These are phyloP conservation scores for Diplotaxis tenuifolia DNA, from an alignment of 345 rosid genomes.

Conservation along the genomic window DNA sequence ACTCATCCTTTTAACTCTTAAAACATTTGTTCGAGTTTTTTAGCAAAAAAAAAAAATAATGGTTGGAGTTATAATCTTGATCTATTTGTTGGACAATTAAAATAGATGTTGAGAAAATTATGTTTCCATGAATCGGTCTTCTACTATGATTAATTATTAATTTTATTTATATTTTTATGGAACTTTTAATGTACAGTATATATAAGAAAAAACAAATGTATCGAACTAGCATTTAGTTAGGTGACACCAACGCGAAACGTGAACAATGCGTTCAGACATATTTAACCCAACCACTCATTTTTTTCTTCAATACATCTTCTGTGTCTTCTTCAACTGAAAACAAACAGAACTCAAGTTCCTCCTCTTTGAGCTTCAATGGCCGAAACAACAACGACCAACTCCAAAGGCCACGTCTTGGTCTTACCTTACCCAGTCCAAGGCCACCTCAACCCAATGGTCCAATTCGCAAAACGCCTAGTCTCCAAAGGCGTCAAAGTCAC, in stretches of 20 bases:
- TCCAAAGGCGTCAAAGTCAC: constrained; percentile 67
- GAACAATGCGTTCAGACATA: constrained; percentile 15
- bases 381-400: neutral
- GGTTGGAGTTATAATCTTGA: no score
- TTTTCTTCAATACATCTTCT: neutral
- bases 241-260: constrained; percentile 37
- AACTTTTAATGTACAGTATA: neutral
- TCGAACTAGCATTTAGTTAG: neutral
- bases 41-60: no score
- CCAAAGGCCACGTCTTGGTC: constrained; percentile 48
- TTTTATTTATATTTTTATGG: neutral
- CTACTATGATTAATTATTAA: no score
- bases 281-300: no score
- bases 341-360: neutral
- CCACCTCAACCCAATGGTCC: constrained; percentile 77
- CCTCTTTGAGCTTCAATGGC: no score
- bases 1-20: no score
- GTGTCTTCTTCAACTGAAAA: neutral
- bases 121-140: no score
- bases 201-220: neutral
- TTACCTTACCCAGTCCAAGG: constrained; percentile 81
- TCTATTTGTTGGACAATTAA: no score
- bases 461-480: constrained; percentile 66
- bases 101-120: no score
- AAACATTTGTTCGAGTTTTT: no score